Base-by-base conservation (phyloP, 257 asterid genomes). In the Cruciata laevipes region DNA sequence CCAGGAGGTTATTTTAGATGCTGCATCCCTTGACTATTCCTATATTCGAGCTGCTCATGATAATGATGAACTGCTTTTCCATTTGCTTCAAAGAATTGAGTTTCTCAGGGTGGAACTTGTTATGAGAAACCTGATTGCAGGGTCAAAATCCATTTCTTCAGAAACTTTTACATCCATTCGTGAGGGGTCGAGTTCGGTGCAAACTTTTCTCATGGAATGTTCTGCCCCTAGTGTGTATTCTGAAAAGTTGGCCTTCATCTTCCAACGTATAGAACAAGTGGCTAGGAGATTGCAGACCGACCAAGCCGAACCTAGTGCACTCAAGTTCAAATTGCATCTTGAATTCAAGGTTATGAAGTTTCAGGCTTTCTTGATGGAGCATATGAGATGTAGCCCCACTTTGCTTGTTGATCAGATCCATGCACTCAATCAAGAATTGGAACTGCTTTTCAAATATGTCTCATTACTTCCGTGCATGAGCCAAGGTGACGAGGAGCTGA, bases 51-150 rank as follows among this genome's bases (percentile, higher is more conserved):
- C 38, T 35, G 38, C 38, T 7, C 7, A 7, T 0, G 64, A 60
- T 25, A n/a, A 30, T 60, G 64, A 60, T 20, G 33, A 9, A 38
- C 8, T 38, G 20, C 62, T 49, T 37, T 1, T 13, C 16, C 64
- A 53, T 4, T 53, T 53, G 63, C 33, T 52, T 53, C 52, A 56
- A 32, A 55, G 17, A 63, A 6, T 55, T 68, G 51, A 67, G 71
- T 32, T 52, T 21, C 47, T 35, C 49, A 67, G 35, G 14, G 0
- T 32, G 12, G 55, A 63, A 52, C 6, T 67, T 32, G 7, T 32
- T 67, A 9, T 52, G 0, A 31, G 24, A n/a, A 25, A 31, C 6
- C 49, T 51, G 9, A 30, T 1, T 31, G 18, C 24, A n/a, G 5
- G 14, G 40, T 63, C 42, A 18, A 11, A 63, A 20, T 63, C 53